Percentiles rank a stretch among this genome's conserved stretches.
These are phyloP conservation scores for Bipolaris oryzae DNA, from an alignment of 2,329 filamentous ascomycete genomes.

Conservation along the genomic window DNA sequence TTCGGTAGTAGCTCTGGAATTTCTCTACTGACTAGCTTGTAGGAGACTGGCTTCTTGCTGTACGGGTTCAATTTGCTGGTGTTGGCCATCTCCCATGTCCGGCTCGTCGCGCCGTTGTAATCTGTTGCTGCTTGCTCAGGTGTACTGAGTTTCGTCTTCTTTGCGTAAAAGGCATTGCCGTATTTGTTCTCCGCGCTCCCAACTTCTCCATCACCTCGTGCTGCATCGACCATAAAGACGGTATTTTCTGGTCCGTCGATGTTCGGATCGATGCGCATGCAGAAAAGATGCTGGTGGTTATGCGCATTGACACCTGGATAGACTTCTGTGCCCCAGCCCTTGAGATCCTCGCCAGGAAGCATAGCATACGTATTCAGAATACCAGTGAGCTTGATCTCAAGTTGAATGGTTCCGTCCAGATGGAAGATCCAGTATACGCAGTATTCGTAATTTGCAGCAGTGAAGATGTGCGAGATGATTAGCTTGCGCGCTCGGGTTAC, in stretches of 20 bases:
- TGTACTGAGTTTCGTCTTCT: slow-evolving; percentile 79
- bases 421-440: slow-evolving; percentile 88
- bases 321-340: slow-evolving; percentile 90
- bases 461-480: slow-evolving; percentile 89
- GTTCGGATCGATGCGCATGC: slow-evolving; percentile 83
- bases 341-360: slow-evolving; percentile 77
- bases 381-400: slow-evolving; percentile 87
- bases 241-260: slow-evolving; percentile 86
- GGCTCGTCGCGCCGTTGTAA: slow-evolving; percentile 77
- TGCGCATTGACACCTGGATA: slow-evolving; percentile 91
- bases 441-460: slow-evolving; percentile 95
- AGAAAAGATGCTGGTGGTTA: slow-evolving; percentile 96
- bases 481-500: slow-evolving; percentile 87
- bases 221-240: slow-evolving; percentile 80
- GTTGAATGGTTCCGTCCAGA: slow-evolving; percentile 89
- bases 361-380: slow-evolving; percentile 92
- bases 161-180: slow-evolving; percentile 87
- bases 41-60: slow-evolving; percentile 81
- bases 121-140: slow-evolving; percentile 73
- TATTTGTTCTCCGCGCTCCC: slow-evolving; percentile 84
- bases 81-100: slow-evolving; percentile 92
- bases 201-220: slow-evolving; percentile 71
- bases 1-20: slow-evolving; percentile 80
- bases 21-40: slow-evolving; percentile 89
- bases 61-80: slow-evolving; percentile 82